These are phyloP conservation scores for Irpex lacteus DNA, from an alignment of 1,284 basidiomycete species.

Conservation along the genomic window DNA sequence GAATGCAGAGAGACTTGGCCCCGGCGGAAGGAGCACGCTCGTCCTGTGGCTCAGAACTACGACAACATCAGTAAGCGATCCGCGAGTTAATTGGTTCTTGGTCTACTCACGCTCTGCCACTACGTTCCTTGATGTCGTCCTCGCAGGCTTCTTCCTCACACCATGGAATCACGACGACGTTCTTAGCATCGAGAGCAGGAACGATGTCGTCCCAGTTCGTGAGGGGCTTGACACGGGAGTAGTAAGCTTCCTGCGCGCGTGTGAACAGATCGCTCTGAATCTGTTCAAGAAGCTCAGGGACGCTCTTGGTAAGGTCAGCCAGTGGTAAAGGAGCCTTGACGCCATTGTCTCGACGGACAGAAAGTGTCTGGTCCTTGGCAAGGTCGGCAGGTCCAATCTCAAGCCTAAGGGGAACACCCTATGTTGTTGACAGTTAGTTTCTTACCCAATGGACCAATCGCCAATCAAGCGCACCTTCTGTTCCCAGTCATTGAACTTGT, in stretches of 20 bases:
- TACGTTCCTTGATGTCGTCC: conserved; percentile 97
- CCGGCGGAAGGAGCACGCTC: conserved; percentile 97
- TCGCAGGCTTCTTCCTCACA: conserved; percentile 94
- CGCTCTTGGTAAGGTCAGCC: conserved; percentile 52
- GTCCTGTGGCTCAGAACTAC: conserved; percentile 81
- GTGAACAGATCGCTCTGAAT: conserved; percentile 92
- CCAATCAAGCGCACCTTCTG: conserved; percentile 63
- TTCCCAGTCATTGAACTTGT: conserved; percentile 99
- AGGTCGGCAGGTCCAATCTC: conserved; percentile 97
- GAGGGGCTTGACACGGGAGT: conserved; percentile 71
- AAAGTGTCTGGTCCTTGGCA: conserved; percentile 77
- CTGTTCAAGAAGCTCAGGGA: conserved; percentile 73
- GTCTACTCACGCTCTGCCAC: conserved; percentile 73
- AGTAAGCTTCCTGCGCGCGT: conserved; percentile 76
- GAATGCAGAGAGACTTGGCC: conserved; percentile 96
- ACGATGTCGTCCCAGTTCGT: conserved; percentile 92
- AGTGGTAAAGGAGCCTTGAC: conserved; percentile 77
- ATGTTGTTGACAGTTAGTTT: conserved; percentile 9
- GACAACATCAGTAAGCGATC: conserved; percentile 10
- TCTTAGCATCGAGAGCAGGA: conserved; percentile 87
- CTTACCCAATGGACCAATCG: not conserved
- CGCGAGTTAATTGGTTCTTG: not conserved
- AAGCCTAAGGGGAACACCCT: conserved; percentile 96
- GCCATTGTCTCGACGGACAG: conserved; percentile 88
- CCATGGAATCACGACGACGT: conserved; percentile 92